These are phyloP conservation scores for Pythium aquatile DNA, from an alignment of 352 stramenopile genomes.

Conservation along the genomic window DNA sequence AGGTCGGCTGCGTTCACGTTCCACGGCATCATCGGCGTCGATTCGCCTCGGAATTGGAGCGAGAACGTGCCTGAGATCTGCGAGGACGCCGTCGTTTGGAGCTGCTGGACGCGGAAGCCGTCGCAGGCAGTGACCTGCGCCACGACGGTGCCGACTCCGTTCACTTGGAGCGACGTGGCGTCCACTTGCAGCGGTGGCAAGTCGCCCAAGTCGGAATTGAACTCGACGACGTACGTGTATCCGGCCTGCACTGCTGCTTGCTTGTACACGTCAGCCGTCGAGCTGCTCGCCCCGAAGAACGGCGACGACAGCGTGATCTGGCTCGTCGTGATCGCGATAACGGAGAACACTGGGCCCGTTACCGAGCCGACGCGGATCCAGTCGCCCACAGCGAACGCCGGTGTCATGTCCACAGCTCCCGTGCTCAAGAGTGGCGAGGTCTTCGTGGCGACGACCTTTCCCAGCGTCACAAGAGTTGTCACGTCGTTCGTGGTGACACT, in stretches of 20 bases:
- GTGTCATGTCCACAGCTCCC: constrained; percentile 45
- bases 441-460: constrained; percentile 71
- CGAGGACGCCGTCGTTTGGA: constrained; percentile 49
- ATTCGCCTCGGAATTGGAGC: constrained; percentile 63
- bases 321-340: constrained; percentile 57
- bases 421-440: constrained; percentile 74
- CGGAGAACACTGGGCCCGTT: constrained; percentile 85
- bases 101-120: constrained; percentile 71
- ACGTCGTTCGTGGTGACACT: constrained; percentile 89
- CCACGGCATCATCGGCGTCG: constrained; percentile 73
- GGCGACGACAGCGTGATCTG: constrained; percentile 86
- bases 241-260: constrained; percentile 48
- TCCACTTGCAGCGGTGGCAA: constrained; percentile 55
- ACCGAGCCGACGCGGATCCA: constrained; percentile 91
- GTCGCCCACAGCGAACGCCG: constrained; percentile 76
- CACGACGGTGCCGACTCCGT: constrained; percentile 26
- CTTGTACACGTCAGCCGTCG: constrained; percentile 77
- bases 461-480: constrained; percentile 49
- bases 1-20: constrained; percentile 56
- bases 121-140: constrained; percentile 85
- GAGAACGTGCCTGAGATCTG: constrained; percentile 85
- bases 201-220: constrained; percentile 77
- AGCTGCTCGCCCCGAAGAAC: constrained; percentile 66
- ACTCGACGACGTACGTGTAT: constrained; percentile 72
- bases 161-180: constrained; percentile 41